Conservation (phyloP, 1,284 basidiomycete species). For the Trichosporon sp. region DNA sequence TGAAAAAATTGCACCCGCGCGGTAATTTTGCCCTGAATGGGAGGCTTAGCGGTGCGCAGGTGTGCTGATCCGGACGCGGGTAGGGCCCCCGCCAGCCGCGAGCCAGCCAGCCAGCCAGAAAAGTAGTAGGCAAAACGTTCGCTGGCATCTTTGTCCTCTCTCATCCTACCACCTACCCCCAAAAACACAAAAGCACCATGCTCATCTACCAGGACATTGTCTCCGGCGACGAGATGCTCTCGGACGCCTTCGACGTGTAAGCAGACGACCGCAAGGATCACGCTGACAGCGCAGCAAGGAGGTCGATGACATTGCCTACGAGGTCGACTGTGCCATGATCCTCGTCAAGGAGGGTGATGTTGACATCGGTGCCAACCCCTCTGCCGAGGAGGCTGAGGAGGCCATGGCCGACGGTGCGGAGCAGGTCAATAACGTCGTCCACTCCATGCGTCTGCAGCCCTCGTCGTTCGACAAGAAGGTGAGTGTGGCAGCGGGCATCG, state of each 20-base stretch:
- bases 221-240: slow-evolving; percentile 86
- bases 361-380: slow-evolving; percentile 92
- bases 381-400: slow-evolving; percentile 82
- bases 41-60: not conserved
- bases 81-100: not conserved
- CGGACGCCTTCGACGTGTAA: slow-evolving; percentile 82
- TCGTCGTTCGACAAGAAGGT: slow-evolving; percentile 88
- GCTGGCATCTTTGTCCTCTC: not conserved
- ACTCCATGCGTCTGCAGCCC: slow-evolving; percentile 83
- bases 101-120: not conserved
- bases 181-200: slow-evolving; percentile 31
- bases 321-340: slow-evolving; percentile 79
- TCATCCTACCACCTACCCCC: slow-evolving; percentile 4
- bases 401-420: slow-evolving; percentile 69
- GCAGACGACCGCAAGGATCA: slow-evolving; percentile 23
- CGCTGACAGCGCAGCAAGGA: slow-evolving; percentile 57
- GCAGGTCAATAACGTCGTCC: slow-evolving; percentile 83
- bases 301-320: slow-evolving; percentile 78
- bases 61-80: not conserved
- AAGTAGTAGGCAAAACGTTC: not conserved
- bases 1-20: not conserved
- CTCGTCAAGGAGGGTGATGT: slow-evolving; percentile 75
- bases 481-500: not conserved
- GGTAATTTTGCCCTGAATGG: slow-evolving; percentile 1
- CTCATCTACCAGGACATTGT: slow-evolving; percentile 54